These are phyloP conservation scores for Candida tetrigidarum DNA, from an alignment of 1,139 yeast genomes.

Conservation along the genomic window DNA sequence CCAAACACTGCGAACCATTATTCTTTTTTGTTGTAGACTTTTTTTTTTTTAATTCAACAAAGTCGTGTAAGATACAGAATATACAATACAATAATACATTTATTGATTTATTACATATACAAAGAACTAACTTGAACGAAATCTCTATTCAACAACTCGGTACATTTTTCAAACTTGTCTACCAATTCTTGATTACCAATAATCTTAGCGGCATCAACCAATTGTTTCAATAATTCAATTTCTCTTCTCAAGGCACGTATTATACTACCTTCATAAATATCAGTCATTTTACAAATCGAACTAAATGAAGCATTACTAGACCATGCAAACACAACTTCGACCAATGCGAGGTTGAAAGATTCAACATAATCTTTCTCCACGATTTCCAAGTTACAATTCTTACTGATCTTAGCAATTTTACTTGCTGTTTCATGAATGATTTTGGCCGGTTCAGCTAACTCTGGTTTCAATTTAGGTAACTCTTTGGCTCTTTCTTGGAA, in stretches of 20 bases:
- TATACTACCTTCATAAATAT: slow-evolving; percentile 95
- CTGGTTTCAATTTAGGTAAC: slow-evolving; percentile 82
- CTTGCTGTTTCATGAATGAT: slow-evolving; percentile 88
- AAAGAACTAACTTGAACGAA: slow-evolving; percentile 95
- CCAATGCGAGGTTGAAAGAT: slow-evolving; percentile 85
- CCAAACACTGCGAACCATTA: not conserved
- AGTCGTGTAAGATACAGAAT: slow-evolving; percentile 2
- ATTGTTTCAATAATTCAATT: slow-evolving; percentile 90
- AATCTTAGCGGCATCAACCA: slow-evolving; percentile 88
- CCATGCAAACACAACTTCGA: slow-evolving; percentile 98
- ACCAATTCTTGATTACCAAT: slow-evolving; percentile 89
- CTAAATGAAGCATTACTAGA: slow-evolving; percentile 95
- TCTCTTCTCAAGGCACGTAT: slow-evolving; percentile 92
- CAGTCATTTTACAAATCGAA: slow-evolving; percentile 98
- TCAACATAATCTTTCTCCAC: slow-evolving; percentile 92
- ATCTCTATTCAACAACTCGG: slow-evolving; percentile 90
- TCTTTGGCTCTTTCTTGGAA: slow-evolving; percentile 96
- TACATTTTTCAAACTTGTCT: slow-evolving; percentile 85
- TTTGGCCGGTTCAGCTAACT: slow-evolving; percentile 86
- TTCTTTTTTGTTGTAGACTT: not conserved
- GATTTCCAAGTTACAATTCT: slow-evolving; percentile 87
- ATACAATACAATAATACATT: slow-evolving; percentile 36
- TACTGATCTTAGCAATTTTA: slow-evolving; percentile 84
- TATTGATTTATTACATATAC: slow-evolving; percentile 61
- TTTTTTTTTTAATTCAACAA: not conserved